phyloP scores from a whole-genome alignment of 2,329 filamentous ascomycete species.

The Epichloe festucae region DNA sequence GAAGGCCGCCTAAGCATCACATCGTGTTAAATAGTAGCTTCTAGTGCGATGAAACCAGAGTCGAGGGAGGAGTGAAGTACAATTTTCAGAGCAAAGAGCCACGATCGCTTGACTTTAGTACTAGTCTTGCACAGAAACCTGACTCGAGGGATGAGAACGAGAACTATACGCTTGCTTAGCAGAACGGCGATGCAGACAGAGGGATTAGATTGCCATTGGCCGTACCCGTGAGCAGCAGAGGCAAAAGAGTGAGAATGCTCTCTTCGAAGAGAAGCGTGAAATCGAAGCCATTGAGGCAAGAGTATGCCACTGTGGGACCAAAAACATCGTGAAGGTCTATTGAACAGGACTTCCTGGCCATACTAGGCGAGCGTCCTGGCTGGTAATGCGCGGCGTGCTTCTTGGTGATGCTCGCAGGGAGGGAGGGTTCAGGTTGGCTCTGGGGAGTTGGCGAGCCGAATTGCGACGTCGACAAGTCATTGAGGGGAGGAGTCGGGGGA shows the following conservation, averaged over 20 bases:
- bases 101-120: conserved; percentile 7
- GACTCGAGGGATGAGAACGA: conserved; percentile 3
- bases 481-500: too few species aligned
- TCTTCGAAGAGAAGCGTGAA: conserved; percentile 18
- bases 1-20: background rate
- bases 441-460: background rate
- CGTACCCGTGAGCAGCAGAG: conserved; percentile 9
- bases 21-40: background rate
- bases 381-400: background rate
- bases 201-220: background rate
- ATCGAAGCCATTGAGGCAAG: conserved; percentile 16
- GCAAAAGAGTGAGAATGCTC: conserved; percentile 12
- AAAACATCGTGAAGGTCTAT: conserved; percentile 8
- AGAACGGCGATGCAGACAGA: background rate
- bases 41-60: background rate
- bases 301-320: conserved; percentile 8
- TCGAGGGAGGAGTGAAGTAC: conserved; percentile 1
- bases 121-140: conserved; percentile 2
- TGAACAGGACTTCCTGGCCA: conserved; percentile 2
- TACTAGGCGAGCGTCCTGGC: background rate
- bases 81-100: conserved; percentile 8
- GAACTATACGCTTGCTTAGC: conserved; percentile 3
- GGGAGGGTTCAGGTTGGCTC: too few species aligned
- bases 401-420: too few species aligned
- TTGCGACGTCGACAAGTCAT: background rate